A percentile compares a stretch with the other conserved stretches of the same genome.
Evolutionary conservation across 179 eudicot genomes (phyloP).

Genomic region (Beta macrorhiza): DNA sequence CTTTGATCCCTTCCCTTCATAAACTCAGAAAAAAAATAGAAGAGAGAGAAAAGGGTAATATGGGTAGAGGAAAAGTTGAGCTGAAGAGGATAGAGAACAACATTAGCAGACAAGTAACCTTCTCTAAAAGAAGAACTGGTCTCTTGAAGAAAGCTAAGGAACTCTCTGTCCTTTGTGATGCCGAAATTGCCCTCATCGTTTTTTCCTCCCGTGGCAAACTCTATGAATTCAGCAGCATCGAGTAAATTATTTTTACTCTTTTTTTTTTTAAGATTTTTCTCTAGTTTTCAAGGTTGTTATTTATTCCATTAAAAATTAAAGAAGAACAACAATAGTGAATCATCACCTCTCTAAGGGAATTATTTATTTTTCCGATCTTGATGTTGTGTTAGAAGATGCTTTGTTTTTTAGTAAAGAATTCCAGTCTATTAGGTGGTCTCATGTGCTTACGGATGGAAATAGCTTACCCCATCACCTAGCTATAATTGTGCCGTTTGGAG

Average conservation of each 20-base stretch:
- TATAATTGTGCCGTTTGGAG: too few species aligned
- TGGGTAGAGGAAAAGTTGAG: slow-evolving; percentile 97
- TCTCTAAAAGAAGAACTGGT: slow-evolving; percentile 77
- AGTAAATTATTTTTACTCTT: neutral
- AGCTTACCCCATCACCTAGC: too few species aligned
- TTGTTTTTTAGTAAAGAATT: too few species aligned
- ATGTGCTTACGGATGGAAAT: too few species aligned
- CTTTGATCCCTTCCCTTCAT: neutral
- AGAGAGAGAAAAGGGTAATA: slow-evolving; percentile 24
- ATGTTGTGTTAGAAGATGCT: too few species aligned
- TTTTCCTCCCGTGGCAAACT: slow-evolving; percentile 86
- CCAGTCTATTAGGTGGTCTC: too few species aligned
- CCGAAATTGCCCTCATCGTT: slow-evolving; percentile 60
- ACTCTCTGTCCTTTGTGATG: slow-evolving; percentile 65
- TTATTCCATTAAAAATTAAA: too few species aligned
- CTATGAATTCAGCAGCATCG: slow-evolving; percentile 62
- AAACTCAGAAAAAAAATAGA: neutral
- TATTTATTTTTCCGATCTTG: too few species aligned
- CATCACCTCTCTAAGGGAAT: too few species aligned
- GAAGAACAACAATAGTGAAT: too few species aligned
- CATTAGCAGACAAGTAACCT: slow-evolving; percentile 85
- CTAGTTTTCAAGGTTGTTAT: too few species aligned
- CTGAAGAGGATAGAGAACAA: slow-evolving; percentile 81
- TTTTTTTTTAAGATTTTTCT: neutral
- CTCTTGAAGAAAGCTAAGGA: slow-evolving; percentile 78